phyloP scores from a whole-genome alignment of 2,329 filamentous ascomycete genomes.

The Aspergillus ustus region DNA sequence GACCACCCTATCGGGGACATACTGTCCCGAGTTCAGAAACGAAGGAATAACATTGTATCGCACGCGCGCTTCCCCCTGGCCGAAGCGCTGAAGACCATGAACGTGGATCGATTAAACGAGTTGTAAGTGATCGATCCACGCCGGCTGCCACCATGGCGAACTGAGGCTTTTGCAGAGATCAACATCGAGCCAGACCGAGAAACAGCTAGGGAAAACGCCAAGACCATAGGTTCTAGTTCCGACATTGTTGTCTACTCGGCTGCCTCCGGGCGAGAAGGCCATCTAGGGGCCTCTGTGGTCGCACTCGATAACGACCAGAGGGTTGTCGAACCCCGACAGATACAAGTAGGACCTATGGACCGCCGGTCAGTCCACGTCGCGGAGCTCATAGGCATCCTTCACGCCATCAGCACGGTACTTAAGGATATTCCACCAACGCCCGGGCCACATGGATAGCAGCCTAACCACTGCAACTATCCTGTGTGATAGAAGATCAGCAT shows the following conservation, averaged over 20 bases:
- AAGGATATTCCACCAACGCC: slow-evolving; percentile 13
- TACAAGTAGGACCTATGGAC: slow-evolving; percentile 19
- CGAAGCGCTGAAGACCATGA: slow-evolving; percentile 7
- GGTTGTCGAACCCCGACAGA: neutral
- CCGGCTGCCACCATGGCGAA: slow-evolving; percentile 27
- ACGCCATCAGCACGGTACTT: slow-evolving; percentile 23
- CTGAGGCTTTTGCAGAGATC: slow-evolving; percentile 27
- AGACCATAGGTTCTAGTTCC: slow-evolving; percentile 15
- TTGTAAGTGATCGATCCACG: slow-evolving; percentile 32
- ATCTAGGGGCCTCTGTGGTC: slow-evolving; percentile 22
- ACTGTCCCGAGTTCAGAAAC: slow-evolving; percentile 12
- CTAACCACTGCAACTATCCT: slow-evolving; percentile 23
- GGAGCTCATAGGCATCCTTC: slow-evolving; percentile 29
- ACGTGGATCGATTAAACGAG: neutral
- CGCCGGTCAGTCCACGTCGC: slow-evolving; percentile 28
- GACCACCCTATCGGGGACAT: slow-evolving; percentile 22
- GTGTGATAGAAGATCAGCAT: slow-evolving; percentile 25
- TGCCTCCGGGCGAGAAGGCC: slow-evolving; percentile 23
- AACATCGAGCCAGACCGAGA: slow-evolving; percentile 29
- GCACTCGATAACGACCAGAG: neutral
- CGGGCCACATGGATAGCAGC: neutral
- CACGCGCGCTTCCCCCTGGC: slow-evolving; percentile 27
- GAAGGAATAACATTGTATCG: slow-evolving; percentile 19
- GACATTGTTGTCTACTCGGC: slow-evolving; percentile 25
- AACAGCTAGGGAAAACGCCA: slow-evolving; percentile 22